A percentile compares a stretch with the other conserved stretches of the same genome.
phyloP scores from a whole-genome alignment of 257 asterid species.

The Petunia secreta region DNA sequence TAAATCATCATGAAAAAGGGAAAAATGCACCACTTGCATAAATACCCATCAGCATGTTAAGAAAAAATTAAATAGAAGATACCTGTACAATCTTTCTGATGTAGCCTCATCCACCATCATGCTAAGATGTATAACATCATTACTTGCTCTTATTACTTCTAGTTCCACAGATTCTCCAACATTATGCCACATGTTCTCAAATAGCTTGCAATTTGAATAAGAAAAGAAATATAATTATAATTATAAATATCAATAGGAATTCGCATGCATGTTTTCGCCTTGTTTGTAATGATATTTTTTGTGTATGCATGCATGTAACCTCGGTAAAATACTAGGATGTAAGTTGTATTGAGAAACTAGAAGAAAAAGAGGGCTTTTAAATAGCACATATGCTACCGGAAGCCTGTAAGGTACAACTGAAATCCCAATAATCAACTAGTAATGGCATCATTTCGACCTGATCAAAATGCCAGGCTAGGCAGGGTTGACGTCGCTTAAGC shows the following conservation, averaged over 20 bases:
- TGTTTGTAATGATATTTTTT: not conserved
- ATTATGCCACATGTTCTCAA: slow-evolving; percentile 11
- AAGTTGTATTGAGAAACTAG: not conserved
- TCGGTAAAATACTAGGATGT: not conserved
- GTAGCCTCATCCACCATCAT: slow-evolving; percentile 21
- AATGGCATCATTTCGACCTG: not conserved
- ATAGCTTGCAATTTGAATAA: slow-evolving; percentile 14
- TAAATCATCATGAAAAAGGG: not conserved
- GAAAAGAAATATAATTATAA: not conserved
- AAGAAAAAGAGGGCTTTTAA: not conserved
- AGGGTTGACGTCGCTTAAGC: not conserved
- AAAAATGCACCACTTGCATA: not conserved
- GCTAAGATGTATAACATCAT: not conserved
- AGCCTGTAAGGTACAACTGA: not conserved
- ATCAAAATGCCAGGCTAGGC: not conserved
- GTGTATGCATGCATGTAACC: not conserved
- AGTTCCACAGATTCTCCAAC: slow-evolving; percentile 22
- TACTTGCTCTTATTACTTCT: not conserved
- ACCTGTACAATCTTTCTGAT: not conserved
- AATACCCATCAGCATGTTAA: not conserved
- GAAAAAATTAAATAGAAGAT: not conserved
- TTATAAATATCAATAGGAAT: not conserved
- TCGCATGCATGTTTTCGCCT: not conserved
- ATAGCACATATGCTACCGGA: not conserved
- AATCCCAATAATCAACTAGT: not conserved